These are phyloP conservation scores for Coffea canephora DNA, from an alignment of 257 asterid species.

Conservation along the genomic window DNA sequence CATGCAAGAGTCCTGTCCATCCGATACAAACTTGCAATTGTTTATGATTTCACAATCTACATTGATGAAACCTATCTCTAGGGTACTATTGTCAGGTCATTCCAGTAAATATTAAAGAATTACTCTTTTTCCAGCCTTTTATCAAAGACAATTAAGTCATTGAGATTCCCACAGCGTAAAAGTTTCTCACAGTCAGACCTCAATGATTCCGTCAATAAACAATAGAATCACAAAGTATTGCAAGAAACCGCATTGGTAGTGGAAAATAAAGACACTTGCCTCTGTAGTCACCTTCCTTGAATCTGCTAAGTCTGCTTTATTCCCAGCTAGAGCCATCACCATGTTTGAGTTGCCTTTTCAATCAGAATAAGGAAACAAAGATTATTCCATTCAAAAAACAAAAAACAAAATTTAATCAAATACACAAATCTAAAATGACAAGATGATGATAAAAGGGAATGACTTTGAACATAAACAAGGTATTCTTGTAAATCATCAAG, in stretches of 20 bases:
- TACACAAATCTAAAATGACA: background rate
- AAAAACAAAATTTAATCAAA: background rate
- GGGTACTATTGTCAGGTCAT: background rate
- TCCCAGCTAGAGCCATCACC: slow-evolving; percentile 89
- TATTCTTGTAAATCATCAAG: background rate
- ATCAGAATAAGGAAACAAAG: slow-evolving; percentile 6
- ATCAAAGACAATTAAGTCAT: background rate
- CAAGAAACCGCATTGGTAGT: background rate
- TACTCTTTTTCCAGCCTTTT: background rate
- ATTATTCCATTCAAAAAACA: background rate
- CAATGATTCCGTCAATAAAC: background rate
- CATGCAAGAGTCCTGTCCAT: background rate
- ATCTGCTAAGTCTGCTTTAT: slow-evolving; percentile 72
- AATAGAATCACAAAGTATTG: background rate
- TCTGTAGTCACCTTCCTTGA: slow-evolving; percentile 64
- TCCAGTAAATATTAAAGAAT: background rate
- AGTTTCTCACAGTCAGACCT: background rate
- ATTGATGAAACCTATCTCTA: background rate
- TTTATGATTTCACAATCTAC: background rate
- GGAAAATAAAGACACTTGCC: slow-evolving; percentile 37
- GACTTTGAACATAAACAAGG: background rate
- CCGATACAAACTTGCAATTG: background rate
- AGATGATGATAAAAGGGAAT: background rate
- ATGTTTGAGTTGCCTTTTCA: slow-evolving; percentile 61
- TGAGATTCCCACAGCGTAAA: background rate